These are phyloP conservation scores for Monosporascus sp. DNA, from an alignment of 2,329 filamentous ascomycete genomes.

Conservation along the genomic window DNA sequence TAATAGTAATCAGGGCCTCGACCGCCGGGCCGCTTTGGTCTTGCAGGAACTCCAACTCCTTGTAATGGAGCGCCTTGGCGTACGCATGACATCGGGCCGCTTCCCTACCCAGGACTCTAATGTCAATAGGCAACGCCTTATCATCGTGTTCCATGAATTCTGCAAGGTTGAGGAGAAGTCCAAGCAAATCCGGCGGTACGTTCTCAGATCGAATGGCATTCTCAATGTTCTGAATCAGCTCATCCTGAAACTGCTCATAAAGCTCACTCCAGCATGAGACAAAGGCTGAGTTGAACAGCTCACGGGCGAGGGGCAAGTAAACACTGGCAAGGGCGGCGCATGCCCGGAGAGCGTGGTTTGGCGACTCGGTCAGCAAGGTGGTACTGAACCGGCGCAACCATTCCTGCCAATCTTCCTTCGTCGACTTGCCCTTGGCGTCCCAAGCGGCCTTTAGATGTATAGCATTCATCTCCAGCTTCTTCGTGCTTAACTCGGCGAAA, in stretches of 20 bases:
- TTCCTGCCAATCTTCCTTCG: constrained; percentile 98
- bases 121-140: constrained; percentile 96
- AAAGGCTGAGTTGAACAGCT: constrained; percentile 97
- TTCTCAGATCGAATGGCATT: constrained; percentile 92
- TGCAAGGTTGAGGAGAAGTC: constrained; percentile 88
- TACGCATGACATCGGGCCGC: constrained; percentile 96
- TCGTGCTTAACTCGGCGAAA: constrained; percentile 78
- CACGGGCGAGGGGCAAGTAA: constrained; percentile 85
- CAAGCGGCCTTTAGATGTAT: constrained; percentile 95
- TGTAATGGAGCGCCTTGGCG: constrained; percentile 97
- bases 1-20: constrained; percentile 97
- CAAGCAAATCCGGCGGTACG: constrained; percentile 91
- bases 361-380: constrained; percentile 89
- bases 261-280: constrained; percentile 98
- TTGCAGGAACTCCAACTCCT: constrained; percentile 95
- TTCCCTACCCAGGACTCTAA: constrained; percentile 87
- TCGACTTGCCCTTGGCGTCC: constrained; percentile 96
- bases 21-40: constrained; percentile 95
- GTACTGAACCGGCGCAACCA: constrained; percentile 98
- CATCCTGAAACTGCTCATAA: constrained; percentile 94
- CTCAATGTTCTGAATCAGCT: constrained; percentile 92
- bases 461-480: constrained; percentile 95
- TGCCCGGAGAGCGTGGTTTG: constrained; percentile 88
- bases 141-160: constrained; percentile 99
- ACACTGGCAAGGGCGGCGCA: constrained; percentile 88